Base-by-base conservation (phyloP, 352 stramenopile genomes). In the Phytophthora pinifolia region DNA sequence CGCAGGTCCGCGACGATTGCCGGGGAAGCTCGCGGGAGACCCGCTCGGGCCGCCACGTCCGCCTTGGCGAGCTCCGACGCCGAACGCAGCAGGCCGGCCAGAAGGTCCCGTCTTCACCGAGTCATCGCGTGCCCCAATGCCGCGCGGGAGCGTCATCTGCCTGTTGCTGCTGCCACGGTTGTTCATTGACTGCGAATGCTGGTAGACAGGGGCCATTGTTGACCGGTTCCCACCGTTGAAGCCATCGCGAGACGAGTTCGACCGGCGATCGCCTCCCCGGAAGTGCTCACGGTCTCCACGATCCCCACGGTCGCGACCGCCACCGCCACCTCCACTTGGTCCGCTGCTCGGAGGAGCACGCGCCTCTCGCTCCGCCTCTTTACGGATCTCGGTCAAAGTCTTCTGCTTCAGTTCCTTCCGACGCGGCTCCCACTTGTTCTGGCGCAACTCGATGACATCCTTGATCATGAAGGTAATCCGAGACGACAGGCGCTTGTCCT, bases 401-500 rank as follows among this genome's bases (percentile, higher is more conserved):
- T 98, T 98, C 27, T 92, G 88, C 67, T 97, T 97, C 42, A 98
- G 82, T 57, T 97, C 85, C 67, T 98, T 95, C n/a, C 94, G 87
- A 15, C 92, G 79, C 10, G 90, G 86, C 47, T 96, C 79, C 96
- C 96, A 99, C 27, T 74, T 79, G 61, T 97, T 97, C 6, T 74
- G 63, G 17, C 94, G 79, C 61, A 98, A 70, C 31, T 98, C 94
- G 57, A 99, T 93, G 25, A 98, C 76, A 72, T 98, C 94, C 50
- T 92, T 88, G 62, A 98, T 96, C 86, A 97, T 98, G 65, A 99
- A 99, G 42, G 86, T 84, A 51, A 97, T 96, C 72, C 94, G 83
- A 51, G 85, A 95, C 29, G 72, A 89, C 8, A 95, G 59, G 8
- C 83, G 83, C 51, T 95, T 93, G 70, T 95, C 81, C 66, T 93